Evolutionary conservation across 129 eudicot species (phyloP), one percentile per base, ranked within the genome.

Genomic region (Pulicaria dysenterica): DNA sequence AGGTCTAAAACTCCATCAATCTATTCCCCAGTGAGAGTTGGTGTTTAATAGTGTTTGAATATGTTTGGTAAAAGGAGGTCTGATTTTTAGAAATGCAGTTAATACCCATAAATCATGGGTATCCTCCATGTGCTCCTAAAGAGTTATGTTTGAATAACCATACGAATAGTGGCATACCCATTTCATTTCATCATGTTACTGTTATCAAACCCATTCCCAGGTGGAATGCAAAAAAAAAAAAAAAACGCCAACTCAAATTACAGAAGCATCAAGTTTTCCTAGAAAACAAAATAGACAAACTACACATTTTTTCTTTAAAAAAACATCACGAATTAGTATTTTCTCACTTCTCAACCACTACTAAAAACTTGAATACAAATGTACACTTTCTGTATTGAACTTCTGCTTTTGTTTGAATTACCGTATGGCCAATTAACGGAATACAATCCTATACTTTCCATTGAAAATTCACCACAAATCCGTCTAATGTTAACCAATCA

Each of bases 191-290:
- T n/a, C n/a, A n/a, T n/a, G n/a, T n/a, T n/a, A n/a, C n/a, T n/a
- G n/a, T n/a, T n/a, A n/a, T n/a, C n/a, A n/a, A n/a, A n/a, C n/a
- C n/a, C n/a, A n/a, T n/a, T n/a, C n/a, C n/a, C n/a, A n/a, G n/a
- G n/a, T n/a, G n/a, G n/a, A n/a, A n/a, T n/a, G n/a, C n/a, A n/a
- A n/a, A n/a, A n/a, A n/a, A n/a, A n/a, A n/a, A n/a, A n/a, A n/a
- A n/a, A n/a, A n/a, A n/a, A n/a, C n/a, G n/a, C 34, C 72, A 36
- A 24, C 72, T 48, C 45, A 48, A 67, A 31, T 47, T 6, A 43
- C 13, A 57, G 2, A 13, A 40, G 16, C 65, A 16, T 48, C 4
- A 14, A 19, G 47, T 69, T 38, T 39, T 41, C 74, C 74, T 16
- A 15, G 38, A n/a, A n/a, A n/a, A n/a, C n/a, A n/a, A 24, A 2